phyloP scores from a whole-genome alignment of 306 rosid species.

The Begonia loranthoides region DNA sequence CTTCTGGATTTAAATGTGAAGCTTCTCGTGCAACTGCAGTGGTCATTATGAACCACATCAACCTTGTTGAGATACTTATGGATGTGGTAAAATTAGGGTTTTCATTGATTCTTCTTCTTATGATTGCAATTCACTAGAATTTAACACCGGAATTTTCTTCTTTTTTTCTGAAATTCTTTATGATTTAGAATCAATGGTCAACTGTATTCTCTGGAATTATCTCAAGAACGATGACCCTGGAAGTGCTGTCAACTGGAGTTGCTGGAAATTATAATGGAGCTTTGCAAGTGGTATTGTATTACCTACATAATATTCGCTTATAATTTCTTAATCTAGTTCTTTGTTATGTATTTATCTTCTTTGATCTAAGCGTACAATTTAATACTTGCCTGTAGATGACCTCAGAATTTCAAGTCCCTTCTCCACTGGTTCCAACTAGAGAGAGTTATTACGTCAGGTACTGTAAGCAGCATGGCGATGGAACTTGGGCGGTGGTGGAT shows the following conservation, averaged over 20 bases:
- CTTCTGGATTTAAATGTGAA: constrained; percentile 55
- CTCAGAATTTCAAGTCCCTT: constrained; percentile 84
- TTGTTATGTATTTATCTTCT: neutral
- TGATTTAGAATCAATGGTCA: constrained; percentile 67
- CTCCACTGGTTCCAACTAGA: constrained; percentile 88
- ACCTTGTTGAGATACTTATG: constrained; percentile 92
- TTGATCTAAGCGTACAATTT: neutral
- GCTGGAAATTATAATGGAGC: constrained; percentile 98
- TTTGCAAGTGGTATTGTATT: constrained; percentile 68
- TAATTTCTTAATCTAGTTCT: neutral
- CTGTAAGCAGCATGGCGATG: constrained; percentile 72
- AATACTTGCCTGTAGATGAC: constrained; percentile 42
- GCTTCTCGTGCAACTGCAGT: constrained; percentile 71
- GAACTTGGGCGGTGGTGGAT: constrained; percentile 95
- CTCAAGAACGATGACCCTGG: constrained; percentile 89
- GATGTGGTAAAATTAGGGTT: constrained; percentile 41
- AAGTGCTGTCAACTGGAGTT: constrained; percentile 85
- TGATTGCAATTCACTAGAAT: neutral
- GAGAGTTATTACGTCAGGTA: constrained; percentile 86
- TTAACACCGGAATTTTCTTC: neutral
- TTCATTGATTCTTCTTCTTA: neutral
- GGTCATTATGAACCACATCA: constrained; percentile 81
- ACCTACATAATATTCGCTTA: neutral
- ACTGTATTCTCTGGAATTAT: constrained; percentile 80
- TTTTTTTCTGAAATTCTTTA: neutral